Conservation (phyloP, 225 moss, liverwort and hornwort species). For the Sphagnum contortum region DNA sequence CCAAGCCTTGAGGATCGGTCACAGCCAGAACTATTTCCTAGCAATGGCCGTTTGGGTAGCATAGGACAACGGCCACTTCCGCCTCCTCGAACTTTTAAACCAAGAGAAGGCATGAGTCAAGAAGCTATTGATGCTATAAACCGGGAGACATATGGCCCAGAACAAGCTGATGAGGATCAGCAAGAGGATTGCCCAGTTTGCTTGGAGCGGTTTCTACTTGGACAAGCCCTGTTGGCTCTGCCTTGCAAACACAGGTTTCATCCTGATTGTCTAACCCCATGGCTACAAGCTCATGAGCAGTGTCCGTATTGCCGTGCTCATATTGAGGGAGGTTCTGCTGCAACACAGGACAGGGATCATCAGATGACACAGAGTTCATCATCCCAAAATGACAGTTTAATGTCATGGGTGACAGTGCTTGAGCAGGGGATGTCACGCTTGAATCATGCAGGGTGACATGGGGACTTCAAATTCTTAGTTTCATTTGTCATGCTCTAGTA, state of each 20-base stretch:
- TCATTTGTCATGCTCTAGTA: no score
- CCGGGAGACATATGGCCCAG: conserved; percentile 37
- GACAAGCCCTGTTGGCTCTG: conserved; percentile 59
- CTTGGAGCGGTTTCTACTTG: conserved; percentile 63
- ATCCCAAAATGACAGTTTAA: conserved; percentile 35
- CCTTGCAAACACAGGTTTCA: conserved; percentile 86
- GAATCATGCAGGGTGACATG: conserved; percentile 23
- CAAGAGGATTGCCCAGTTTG: conserved; percentile 95
- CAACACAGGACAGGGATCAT: conserved; percentile 6
- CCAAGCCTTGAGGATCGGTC: conserved; percentile 66
- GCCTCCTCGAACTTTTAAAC: conserved; percentile 8
- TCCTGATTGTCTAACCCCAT: conserved; percentile 83
- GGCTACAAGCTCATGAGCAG: conserved; percentile 75
- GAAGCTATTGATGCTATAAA: conserved; percentile 68
- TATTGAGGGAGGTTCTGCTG: conserved; percentile 16
- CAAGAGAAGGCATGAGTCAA: conserved; percentile 70
- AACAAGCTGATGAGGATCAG: conserved; percentile 12
- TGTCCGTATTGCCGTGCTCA: conserved; percentile 85
- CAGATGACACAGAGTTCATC: conserved; percentile 13
- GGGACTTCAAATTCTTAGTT: no score
- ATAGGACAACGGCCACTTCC: conserved; percentile 15
- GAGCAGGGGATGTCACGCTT: conserved; percentile 56
- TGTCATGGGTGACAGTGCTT: conserved; percentile 52
- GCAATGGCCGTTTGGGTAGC: conserved; percentile 21
- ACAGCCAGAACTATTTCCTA: conserved; percentile 40